phyloP scores from a whole-genome alignment of 805 yeast genomes.

The Pichia membranifaciens region DNA sequence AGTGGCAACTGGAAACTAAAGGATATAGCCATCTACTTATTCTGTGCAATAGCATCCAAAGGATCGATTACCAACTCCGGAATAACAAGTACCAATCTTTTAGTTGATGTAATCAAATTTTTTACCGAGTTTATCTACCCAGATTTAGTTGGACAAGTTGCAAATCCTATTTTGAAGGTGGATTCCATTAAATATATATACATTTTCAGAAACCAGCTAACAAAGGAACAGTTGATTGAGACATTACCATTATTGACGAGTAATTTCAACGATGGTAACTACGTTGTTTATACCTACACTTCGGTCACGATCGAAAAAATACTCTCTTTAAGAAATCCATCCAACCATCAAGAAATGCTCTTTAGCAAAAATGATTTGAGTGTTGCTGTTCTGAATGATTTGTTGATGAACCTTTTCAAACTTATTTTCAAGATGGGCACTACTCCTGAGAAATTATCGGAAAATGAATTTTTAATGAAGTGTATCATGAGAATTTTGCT shows the following conservation, averaged over 20 bases:
- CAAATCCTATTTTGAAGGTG: slow-evolving; percentile 75
- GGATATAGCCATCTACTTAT: slow-evolving; percentile 80
- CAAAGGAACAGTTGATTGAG: slow-evolving; percentile 73
- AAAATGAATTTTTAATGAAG: slow-evolving; percentile 89
- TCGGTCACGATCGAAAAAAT: slow-evolving; percentile 90
- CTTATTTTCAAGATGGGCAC: slow-evolving; percentile 54
- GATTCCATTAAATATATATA: slow-evolving; percentile 91
- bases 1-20: slow-evolving; percentile 75
- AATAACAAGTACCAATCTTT: slow-evolving; percentile 75
- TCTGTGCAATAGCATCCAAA: slow-evolving; percentile 85
- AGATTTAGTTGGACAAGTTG: slow-evolving; percentile 56
- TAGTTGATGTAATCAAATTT: slow-evolving; percentile 82
- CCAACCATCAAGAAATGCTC: slow-evolving; percentile 49
- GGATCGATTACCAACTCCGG: slow-evolving; percentile 80
- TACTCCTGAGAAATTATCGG: slow-evolving; percentile 87
- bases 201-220: slow-evolving; percentile 86
- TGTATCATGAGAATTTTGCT: slow-evolving; percentile 77
- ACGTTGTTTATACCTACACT: slow-evolving; percentile 87
- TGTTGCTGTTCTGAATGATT: slow-evolving; percentile 48
- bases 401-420: slow-evolving; percentile 60
- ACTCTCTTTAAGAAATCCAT: slow-evolving; percentile 62
- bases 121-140: slow-evolving; percentile 77
- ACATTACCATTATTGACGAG: slow-evolving; percentile 73
- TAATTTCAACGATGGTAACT: slow-evolving; percentile 59
- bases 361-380: slow-evolving; percentile 71